Evolutionary conservation across 306 rosid genomes (phyloP).

Genomic region (Carpinus fangiana): DNA sequence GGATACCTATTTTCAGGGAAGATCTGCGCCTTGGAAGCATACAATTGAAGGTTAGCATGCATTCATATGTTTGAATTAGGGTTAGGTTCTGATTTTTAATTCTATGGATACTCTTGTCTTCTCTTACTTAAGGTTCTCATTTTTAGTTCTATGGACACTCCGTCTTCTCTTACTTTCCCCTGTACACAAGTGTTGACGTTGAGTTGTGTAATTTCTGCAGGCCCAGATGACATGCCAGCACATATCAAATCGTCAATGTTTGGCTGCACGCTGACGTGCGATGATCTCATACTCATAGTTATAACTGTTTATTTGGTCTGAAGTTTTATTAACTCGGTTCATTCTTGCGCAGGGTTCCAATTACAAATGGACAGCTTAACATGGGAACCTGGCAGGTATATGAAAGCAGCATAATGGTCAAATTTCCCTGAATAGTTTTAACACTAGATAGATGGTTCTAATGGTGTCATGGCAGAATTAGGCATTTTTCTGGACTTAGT

Average conservation of each 20-base stretch:
- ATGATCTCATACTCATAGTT: constrained; percentile 20
- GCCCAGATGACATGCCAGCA: constrained; percentile 98
- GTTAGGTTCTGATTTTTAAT: neutral
- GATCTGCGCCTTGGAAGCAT: constrained; percentile 93
- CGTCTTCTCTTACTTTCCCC: neutral
- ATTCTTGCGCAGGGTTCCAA: constrained; percentile 68
- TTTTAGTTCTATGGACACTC: neutral
- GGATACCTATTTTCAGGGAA: constrained; percentile 48
- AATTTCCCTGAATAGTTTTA: constrained; percentile 4
- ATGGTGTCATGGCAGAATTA: neutral
- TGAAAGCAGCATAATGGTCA: constrained; percentile 9
- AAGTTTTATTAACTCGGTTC: constrained; percentile 18
- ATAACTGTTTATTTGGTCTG: constrained; percentile 22
- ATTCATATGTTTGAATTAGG: neutral
- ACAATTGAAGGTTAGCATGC: constrained; percentile 74
- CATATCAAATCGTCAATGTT: constrained; percentile 96
- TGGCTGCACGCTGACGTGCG: constrained; percentile 80
- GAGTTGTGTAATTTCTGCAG: constrained; percentile 47
- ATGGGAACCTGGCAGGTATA: constrained; percentile 98
- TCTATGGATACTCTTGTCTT: neutral
- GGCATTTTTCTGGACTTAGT: neutral
- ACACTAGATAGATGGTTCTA: neutral
- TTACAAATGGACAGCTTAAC: constrained; percentile 88
- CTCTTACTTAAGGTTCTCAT: neutral
- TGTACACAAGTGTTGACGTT: neutral